A percentile compares a stretch with the other conserved stretches of the same genome.
Evolutionary conservation across 2,329 filamentous ascomycete species (phyloP).

Genomic region (Colletotrichum sp.): DNA sequence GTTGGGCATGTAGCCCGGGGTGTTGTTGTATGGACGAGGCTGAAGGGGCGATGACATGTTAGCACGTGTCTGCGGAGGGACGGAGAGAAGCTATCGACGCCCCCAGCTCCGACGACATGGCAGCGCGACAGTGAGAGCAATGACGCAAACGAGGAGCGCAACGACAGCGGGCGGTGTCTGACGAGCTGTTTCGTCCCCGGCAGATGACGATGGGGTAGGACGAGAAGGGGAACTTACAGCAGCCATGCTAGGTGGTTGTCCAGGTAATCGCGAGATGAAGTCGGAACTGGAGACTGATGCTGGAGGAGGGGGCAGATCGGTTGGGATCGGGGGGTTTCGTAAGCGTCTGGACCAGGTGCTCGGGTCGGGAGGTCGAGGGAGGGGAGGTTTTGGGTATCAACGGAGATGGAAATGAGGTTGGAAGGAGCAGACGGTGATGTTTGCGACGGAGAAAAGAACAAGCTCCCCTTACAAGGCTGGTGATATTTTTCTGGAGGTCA

Average conservation of each 20-base stretch:
- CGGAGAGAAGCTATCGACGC: conserved; percentile 7
- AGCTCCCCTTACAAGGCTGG: conserved; percentile 24
- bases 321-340: conserved; percentile 15
- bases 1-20: conserved; percentile 66
- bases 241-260: conserved; percentile 22
- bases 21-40: conserved; percentile 54
- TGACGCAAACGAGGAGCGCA: not conserved
- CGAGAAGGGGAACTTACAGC: conserved; percentile 14
- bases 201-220: not conserved
- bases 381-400: conserved; percentile 21
- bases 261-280: conserved; percentile 16
- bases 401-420: conserved; percentile 20
- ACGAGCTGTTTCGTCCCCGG: not conserved
- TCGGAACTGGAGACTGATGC: not conserved
- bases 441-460: conserved; percentile 22
- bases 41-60: conserved; percentile 23
- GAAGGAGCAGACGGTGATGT: conserved; percentile 17
- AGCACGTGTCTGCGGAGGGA: conserved; percentile 9
- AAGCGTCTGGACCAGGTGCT: conserved; percentile 1
- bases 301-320: conserved; percentile 4
- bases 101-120: not conserved
- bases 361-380: conserved; percentile 8
- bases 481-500: conserved; percentile 25
- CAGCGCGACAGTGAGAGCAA: not conserved
- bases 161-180: too few relatives aligned